Percentiles rank a stretch among this genome's conserved stretches.
Evolutionary conservation across 345 rosid genomes (phyloP).

Genomic region (Clarkia xantiana): DNA sequence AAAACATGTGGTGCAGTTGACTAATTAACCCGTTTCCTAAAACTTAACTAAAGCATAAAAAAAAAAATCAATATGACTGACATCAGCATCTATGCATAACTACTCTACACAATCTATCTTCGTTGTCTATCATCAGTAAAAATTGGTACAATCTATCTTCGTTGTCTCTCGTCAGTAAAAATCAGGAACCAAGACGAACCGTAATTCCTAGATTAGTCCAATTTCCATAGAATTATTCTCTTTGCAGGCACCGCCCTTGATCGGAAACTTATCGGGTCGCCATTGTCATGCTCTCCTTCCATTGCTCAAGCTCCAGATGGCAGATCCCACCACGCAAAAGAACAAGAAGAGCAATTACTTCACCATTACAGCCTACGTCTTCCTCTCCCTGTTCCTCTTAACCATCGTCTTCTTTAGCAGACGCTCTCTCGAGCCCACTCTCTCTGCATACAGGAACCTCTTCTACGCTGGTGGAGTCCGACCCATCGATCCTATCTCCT

Average conservation of each 20-base stretch:
- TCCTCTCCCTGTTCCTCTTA: conserved; percentile 33
- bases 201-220: too few species aligned
- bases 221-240: neutral
- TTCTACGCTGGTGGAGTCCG: conserved; percentile 4
- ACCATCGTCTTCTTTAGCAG: conserved; percentile 35
- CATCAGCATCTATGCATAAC: too few species aligned
- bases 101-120: too few species aligned
- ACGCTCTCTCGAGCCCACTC: conserved; percentile 20
- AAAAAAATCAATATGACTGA: too few species aligned
- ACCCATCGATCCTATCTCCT: conserved; percentile 7
- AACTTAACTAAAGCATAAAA: too few species aligned
- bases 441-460: conserved; percentile 12
- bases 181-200: too few species aligned
- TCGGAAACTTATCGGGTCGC: neutral
- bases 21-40: too few species aligned
- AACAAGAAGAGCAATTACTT: conserved; percentile 15
- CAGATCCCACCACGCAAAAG: conserved; percentile 16
- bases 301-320: conserved; percentile 28
- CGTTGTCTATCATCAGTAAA: too few species aligned
- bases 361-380: conserved; percentile 14
- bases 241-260: neutral
- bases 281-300: conserved; percentile 6
- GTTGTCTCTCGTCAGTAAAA: too few species aligned
- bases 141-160: too few species aligned
- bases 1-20: too few species aligned